A percentile compares a stretch with the other conserved stretches of the same genome.
Conservation (phyloP, 331 rosid genomes). For the Malus hybrid region DNA sequence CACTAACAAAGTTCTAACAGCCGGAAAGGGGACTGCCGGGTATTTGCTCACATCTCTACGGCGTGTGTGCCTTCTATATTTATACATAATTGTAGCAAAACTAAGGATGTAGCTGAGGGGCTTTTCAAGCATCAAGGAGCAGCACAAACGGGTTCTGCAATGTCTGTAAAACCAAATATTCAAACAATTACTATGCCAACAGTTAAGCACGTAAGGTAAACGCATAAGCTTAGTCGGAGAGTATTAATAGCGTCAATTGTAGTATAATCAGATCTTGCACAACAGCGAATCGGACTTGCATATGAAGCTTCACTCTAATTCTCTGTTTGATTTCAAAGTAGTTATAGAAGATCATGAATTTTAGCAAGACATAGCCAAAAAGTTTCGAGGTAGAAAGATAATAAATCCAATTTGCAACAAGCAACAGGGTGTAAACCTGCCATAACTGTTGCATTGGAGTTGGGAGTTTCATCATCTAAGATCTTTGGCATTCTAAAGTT, state of each 20-base stretch:
- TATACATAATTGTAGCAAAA: neutral
- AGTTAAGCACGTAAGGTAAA: neutral
- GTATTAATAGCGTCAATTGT: too few relatives aligned
- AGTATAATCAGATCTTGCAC: neutral
- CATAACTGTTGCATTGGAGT: neutral
- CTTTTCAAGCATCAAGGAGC: neutral
- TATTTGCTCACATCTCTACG: neutral
- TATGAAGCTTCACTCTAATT: conserved; percentile 1
- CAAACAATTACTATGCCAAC: neutral
- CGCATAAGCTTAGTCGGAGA: neutral
- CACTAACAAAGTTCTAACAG: neutral
- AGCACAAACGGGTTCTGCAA: conserved; percentile 3
- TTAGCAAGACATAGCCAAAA: neutral
- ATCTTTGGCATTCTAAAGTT: neutral
- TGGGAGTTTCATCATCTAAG: neutral
- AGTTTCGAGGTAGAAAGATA: neutral
- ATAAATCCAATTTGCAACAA: neutral
- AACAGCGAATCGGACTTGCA: neutral
- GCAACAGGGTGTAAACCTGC: neutral
- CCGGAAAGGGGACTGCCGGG: neutral
- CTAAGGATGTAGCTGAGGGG: neutral
- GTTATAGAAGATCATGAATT: neutral
- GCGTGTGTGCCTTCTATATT: neutral
- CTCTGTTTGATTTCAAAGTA: neutral
- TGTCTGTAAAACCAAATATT: neutral